These are phyloP conservation scores for Teunomyces tritomae DNA, from an alignment of 805 yeast genomes.

Conservation along the genomic window DNA sequence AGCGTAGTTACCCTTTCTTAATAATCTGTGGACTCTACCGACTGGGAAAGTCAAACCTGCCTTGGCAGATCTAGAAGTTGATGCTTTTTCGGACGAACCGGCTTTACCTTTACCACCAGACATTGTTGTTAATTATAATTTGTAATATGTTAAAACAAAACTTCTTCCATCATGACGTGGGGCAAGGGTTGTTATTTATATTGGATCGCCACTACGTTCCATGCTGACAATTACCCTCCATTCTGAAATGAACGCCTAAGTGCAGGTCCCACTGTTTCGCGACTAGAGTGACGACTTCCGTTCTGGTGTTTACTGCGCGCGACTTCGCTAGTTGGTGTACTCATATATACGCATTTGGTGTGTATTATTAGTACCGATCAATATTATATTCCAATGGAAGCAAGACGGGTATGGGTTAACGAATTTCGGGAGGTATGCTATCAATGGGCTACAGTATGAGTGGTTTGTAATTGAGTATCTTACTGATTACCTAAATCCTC, in stretches of 20 bases:
- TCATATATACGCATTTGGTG: not conserved
- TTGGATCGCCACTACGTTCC: not conserved
- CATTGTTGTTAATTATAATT: conserved; percentile 7
- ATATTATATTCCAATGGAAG: not conserved
- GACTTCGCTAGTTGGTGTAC: not conserved
- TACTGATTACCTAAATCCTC: no score
- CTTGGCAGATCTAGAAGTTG: conserved; percentile 48
- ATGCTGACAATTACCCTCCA: not conserved
- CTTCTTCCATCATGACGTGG: not conserved
- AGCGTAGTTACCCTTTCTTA: conserved; percentile 51
- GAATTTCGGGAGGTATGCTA: no score
- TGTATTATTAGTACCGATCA: not conserved
- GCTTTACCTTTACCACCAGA: conserved; percentile 37
- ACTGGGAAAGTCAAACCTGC: conserved; percentile 52
- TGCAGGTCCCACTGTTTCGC: not conserved
- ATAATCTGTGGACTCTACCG: conserved; percentile 51
- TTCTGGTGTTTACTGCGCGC: conserved; percentile 2
- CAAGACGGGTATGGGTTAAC: not conserved
- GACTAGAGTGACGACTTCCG: not conserved
- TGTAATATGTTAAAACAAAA: not conserved
- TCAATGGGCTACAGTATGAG: no score
- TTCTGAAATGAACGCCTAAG: not conserved
- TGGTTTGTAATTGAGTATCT: no score
- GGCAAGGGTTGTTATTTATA: conserved; percentile 1
- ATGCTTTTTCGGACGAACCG: conserved; percentile 46